Base-by-base conservation (phyloP, 331 rosid species). In the Malus hybrid region DNA sequence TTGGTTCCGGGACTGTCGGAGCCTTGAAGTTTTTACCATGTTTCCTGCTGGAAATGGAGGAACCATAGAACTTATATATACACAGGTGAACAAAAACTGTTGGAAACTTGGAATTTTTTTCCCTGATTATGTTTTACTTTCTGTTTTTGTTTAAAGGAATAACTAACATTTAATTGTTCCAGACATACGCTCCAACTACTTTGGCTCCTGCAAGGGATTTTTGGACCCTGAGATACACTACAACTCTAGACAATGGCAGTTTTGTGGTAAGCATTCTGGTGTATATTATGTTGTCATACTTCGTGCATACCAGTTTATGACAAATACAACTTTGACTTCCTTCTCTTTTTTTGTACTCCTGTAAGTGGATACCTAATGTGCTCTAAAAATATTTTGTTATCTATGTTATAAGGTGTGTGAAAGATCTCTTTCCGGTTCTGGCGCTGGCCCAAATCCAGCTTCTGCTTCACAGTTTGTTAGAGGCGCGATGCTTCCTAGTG, bases 1-100 rank as follows among this genome's bases (percentile, higher is more conserved):
- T 73, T 95, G 99, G 99, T 92, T 90, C 81, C 90, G 98, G 79
- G 97, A 95, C 69, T 92, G 99, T 82, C 99, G 96, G 88, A 95
- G 88, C 88, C 96, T 90, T 26, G 97, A 92, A 76, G 94, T 95
- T 75, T 95, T 95, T 77, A 92, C 98, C 12, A 83, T 85, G 91
- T 89, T 95, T 66, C 90, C 99, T 36, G 87, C 96, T 19, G 98
- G 96, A 63, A 92, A 86, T 83, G 98, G 97, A 18, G 99, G 97
- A 75, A 90, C 93, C 66, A 88, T 90, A 83, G 99, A 95, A 68
- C 98, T 95, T 76, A 78, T 95, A 34, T 90, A 95, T 80, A 89
- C 93, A 6, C 98, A 95, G 93, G 99, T 95, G 73, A 80, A 78
- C 66, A 46, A 5, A 5, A 32, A 68, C 2, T 10, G 16, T 52